Conservation (phyloP, 495 filamentous ascomycete genomes). For the Pyronema omphalodes region DNA sequence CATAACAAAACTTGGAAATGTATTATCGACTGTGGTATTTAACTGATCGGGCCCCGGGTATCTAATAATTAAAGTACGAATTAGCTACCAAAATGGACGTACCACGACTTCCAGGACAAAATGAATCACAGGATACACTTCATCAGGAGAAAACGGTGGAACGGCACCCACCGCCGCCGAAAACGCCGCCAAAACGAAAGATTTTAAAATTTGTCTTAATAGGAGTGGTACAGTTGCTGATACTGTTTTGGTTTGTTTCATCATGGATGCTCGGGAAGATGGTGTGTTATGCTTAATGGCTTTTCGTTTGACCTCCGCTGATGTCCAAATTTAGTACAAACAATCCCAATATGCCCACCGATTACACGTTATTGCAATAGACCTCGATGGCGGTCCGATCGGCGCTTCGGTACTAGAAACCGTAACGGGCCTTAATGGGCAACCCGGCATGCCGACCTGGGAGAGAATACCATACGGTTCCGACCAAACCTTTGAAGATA, state of each 20-base stretch:
- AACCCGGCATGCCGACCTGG: slow-evolving; percentile 1
- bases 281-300: neutral
- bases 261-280: neutral
- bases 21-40: too few species aligned
- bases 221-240: neutral
- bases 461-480: neutral
- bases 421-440: neutral
- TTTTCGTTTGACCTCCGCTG: neutral
- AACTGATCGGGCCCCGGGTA: too few species aligned
- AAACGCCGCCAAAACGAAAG: too few species aligned
- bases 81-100: too few species aligned
- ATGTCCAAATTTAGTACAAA: neutral
- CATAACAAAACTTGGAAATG: too few species aligned
- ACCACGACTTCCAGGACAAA: too few species aligned
- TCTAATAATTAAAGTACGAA: too few species aligned
- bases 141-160: too few species aligned
- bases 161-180: too few species aligned
- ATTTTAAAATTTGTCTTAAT: neutral
- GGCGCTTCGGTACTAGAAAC: slow-evolving; percentile 3
- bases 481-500: neutral
- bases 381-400: slow-evolving; percentile 10
- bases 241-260: neutral
- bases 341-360: slow-evolving; percentile 6
- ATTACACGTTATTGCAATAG: slow-evolving; percentile 5
- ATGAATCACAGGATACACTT: too few species aligned